Evolutionary conservation across 2,329 filamentous ascomycete genomes (phyloP).

Genomic region (Achaetomium macrosporum): DNA sequence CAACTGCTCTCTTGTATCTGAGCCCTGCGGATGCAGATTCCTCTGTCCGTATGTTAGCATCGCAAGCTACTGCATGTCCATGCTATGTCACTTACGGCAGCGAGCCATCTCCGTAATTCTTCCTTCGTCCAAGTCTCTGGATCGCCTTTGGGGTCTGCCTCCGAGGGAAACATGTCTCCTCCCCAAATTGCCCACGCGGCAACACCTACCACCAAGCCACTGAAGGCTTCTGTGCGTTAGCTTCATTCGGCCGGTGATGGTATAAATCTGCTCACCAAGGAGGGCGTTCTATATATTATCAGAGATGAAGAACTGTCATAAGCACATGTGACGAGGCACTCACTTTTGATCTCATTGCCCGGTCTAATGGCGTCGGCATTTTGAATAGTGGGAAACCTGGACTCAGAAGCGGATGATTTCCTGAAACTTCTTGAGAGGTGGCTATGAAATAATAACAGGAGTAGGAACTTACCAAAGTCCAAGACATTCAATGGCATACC

Average conservation of each 20-base stretch:
- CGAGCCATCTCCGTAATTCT: slow-evolving; percentile 76
- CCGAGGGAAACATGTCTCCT: slow-evolving; percentile 71
- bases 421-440: not conserved
- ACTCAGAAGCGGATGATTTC: not conserved
- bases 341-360: slow-evolving; percentile 65
- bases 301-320: not conserved
- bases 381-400: slow-evolving; percentile 23
- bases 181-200: slow-evolving; percentile 84
- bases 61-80: not conserved
- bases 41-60: slow-evolving; percentile 32
- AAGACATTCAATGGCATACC: not conserved
- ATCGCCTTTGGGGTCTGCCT: slow-evolving; percentile 71
- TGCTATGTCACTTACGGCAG: slow-evolving; percentile 53
- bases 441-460: too few relatives aligned
- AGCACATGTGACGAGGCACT: slow-evolving; percentile 14
- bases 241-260: not conserved
- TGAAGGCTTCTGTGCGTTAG: slow-evolving; percentile 58
- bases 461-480: not conserved
- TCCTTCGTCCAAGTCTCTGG: slow-evolving; percentile 66
- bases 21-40: slow-evolving; percentile 40
- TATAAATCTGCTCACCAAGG: slow-evolving; percentile 47
- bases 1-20: slow-evolving; percentile 41
- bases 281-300: slow-evolving; percentile 55
- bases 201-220: slow-evolving; percentile 73
- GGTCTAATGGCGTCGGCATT: slow-evolving; percentile 67